A percentile compares a stretch with the other conserved stretches of the same genome.
Evolutionary conservation across 768 basidiomycete genomes (phyloP).

Genomic region (Phanerodontia chrysosporium): DNA sequence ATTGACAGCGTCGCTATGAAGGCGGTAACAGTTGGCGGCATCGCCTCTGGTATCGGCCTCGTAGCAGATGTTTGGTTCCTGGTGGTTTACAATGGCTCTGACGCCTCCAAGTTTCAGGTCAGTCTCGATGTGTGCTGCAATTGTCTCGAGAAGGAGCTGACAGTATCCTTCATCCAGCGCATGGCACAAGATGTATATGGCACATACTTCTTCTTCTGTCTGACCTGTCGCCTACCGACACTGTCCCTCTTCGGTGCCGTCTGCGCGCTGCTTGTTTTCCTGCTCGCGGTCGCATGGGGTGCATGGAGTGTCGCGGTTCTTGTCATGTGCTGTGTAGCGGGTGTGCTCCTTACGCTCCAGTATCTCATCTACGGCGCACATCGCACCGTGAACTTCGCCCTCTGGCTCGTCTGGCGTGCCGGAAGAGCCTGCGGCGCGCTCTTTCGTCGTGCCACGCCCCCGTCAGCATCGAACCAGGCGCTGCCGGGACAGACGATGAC

Average conservation of each 20-base stretch:
- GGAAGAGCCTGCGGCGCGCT: not conserved
- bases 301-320: slow-evolving; percentile 64
- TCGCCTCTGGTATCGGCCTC: slow-evolving; percentile 63
- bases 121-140: not conserved
- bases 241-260: slow-evolving; percentile 56
- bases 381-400: slow-evolving; percentile 12
- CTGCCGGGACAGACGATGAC: not conserved
- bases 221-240: slow-evolving; percentile 61
- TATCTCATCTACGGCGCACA: slow-evolving; percentile 55
- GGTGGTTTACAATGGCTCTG: slow-evolving; percentile 53
- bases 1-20: slow-evolving; percentile 43
- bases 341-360: slow-evolving; percentile 58
- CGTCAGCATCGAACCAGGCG: not conserved
- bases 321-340: slow-evolving; percentile 52
- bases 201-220: slow-evolving; percentile 64
- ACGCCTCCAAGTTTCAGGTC: slow-evolving; percentile 51
- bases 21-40: slow-evolving; percentile 54
- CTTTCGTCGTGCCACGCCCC: not conserved
- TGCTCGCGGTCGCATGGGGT: slow-evolving; percentile 56
- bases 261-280: slow-evolving; percentile 54
- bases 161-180: slow-evolving; percentile 24
- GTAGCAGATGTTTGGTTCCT: slow-evolving; percentile 63
- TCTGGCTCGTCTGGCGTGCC: slow-evolving; percentile 14
- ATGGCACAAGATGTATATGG: slow-evolving; percentile 54
- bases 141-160: not conserved